Evolutionary conservation across 306 rosid species (phyloP).

Genomic region (Begonia fuchsioides): DNA sequence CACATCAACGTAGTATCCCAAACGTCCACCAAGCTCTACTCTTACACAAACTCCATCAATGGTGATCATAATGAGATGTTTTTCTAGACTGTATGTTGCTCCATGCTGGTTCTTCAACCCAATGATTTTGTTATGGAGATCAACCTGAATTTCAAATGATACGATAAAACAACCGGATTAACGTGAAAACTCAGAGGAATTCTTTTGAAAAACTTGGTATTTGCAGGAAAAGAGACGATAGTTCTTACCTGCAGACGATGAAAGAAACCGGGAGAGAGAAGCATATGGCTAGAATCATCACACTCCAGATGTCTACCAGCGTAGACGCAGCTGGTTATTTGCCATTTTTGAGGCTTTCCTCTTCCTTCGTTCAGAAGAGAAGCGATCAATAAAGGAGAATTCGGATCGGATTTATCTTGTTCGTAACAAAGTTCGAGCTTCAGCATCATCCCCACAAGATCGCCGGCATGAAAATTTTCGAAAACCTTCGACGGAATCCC

Average conservation of each 20-base stretch:
- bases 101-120: slow-evolving; percentile 63
- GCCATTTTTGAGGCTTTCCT: slow-evolving; percentile 83
- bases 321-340: slow-evolving; percentile 41
- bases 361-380: slow-evolving; percentile 87
- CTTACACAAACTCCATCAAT: slow-evolving; percentile 76
- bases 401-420: slow-evolving; percentile 60
- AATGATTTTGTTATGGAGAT: slow-evolving; percentile 68
- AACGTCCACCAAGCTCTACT: slow-evolving; percentile 81
- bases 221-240: slow-evolving; percentile 8
- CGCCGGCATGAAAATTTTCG: slow-evolving; percentile 75
- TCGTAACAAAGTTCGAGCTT: slow-evolving; percentile 81
- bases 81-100: slow-evolving; percentile 84
- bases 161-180: slow-evolving; percentile 9
- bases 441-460: slow-evolving; percentile 90
- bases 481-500: slow-evolving; percentile 71
- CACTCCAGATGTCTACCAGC: slow-evolving; percentile 85
- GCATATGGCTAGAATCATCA: slow-evolving; percentile 89
- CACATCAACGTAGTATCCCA: slow-evolving; percentile 60
- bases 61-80: slow-evolving; percentile 61
- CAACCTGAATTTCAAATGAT: slow-evolving; percentile 43
- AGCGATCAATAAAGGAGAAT: slow-evolving; percentile 56
- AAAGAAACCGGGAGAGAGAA: slow-evolving; percentile 84
- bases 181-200: neutral
- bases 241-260: slow-evolving; percentile 74
- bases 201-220: neutral